Evolutionary conservation across 2,329 filamentous ascomycete species (phyloP).

Genomic region (Fusarium sp.): DNA sequence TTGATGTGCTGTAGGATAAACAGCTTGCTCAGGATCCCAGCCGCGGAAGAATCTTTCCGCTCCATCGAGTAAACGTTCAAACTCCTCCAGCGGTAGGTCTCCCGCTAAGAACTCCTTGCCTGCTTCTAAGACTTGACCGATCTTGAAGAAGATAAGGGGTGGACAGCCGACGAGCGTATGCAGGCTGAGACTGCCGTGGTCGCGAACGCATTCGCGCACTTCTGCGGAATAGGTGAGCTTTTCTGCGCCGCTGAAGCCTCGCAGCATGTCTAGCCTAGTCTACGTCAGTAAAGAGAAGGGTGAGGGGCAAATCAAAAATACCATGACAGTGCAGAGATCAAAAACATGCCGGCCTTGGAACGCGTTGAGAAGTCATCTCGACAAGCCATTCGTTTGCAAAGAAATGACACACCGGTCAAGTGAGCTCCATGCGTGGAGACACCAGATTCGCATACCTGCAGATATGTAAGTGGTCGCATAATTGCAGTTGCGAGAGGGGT

Average conservation of each 20-base stretch:
- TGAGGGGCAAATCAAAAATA: background rate
- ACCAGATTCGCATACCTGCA: constrained; percentile 46
- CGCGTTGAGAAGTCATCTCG: constrained; percentile 18
- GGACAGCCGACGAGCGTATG: constrained; percentile 50
- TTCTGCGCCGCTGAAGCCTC: constrained; percentile 51
- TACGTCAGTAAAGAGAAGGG: background rate
- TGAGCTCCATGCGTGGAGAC: constrained; percentile 48
- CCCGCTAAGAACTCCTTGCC: constrained; percentile 38
- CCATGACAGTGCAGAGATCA: constrained; percentile 48
- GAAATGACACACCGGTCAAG: constrained; percentile 47
- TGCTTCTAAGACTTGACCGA: constrained; percentile 44
- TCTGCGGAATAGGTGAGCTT: constrained; percentile 48
- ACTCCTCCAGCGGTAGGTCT: constrained; percentile 1
- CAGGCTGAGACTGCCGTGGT: constrained; percentile 42
- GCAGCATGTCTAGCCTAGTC: constrained; percentile 48
- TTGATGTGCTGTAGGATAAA: constrained; percentile 46
- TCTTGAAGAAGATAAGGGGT: constrained; percentile 43
- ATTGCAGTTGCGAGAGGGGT: too few species aligned
- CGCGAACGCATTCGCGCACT: constrained; percentile 44
- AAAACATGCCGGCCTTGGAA: constrained; percentile 43
- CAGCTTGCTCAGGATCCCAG: constrained; percentile 43
- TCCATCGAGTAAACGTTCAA: constrained; percentile 31
- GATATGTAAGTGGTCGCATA: too few species aligned
- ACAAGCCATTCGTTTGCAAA: constrained; percentile 44
- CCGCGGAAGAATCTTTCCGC: constrained; percentile 47